Conservation (phyloP, 805 yeast genomes). For the Brettanomyces naardenensis region DNA sequence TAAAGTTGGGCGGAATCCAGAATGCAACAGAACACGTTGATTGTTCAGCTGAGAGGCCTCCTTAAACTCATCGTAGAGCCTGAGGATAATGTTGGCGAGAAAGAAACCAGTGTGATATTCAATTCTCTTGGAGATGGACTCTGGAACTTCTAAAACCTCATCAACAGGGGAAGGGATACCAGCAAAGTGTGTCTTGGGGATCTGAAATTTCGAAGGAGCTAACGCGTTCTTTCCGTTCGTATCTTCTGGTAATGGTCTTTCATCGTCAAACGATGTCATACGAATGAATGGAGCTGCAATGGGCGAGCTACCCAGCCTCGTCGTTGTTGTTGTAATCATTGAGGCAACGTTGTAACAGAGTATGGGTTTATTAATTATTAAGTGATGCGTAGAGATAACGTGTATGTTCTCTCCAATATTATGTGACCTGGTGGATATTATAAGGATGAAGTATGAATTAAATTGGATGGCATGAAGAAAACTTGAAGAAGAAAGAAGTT, state of each 20-base stretch:
- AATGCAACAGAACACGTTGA: slow-evolving; percentile 13
- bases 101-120: slow-evolving; percentile 6
- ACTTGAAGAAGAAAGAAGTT: no score
- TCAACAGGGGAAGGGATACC: no score
- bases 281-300: background rate
- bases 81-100: slow-evolving; percentile 9
- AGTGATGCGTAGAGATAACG: no score
- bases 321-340: slow-evolving; percentile 1
- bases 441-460: no score
- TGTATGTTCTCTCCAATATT: no score
- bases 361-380: background rate
- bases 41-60: slow-evolving; percentile 13
- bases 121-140: background rate
- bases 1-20: slow-evolving; percentile 15
- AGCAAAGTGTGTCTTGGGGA: no score
- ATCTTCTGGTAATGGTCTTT: background rate
- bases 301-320: slow-evolving; percentile 1
- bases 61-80: slow-evolving; percentile 15
- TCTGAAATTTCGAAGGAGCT: no score
- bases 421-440: no score
- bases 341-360: no score
- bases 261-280: slow-evolving; percentile 4
- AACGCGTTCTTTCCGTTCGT: no score
- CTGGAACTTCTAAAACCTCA: background rate
- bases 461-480: no score